Evolutionary conservation across 345 rosid genomes (phyloP).

Genomic region (Brassica nigra): DNA sequence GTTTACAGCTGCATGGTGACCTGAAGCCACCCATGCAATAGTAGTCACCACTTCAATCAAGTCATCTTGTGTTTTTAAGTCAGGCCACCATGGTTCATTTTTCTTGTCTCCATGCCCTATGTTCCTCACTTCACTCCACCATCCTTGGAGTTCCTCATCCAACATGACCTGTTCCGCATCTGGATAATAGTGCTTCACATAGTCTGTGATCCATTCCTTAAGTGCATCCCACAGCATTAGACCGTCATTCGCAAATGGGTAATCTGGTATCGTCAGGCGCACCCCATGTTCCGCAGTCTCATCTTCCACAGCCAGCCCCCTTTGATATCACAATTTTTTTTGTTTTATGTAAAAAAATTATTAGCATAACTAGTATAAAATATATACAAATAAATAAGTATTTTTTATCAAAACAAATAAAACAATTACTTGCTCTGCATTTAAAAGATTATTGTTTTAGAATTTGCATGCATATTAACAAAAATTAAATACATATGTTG

Average conservation of each 20-base stretch:
- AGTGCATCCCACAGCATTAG: background rate
- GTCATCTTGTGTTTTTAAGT: conserved; percentile 34
- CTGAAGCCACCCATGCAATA: conserved; percentile 35
- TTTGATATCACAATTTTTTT: conserved; percentile 3
- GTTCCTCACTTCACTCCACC: conserved; percentile 38
- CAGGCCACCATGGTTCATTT: conserved; percentile 37
- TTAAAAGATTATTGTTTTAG: too few species aligned
- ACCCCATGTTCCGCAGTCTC: conserved; percentile 31
- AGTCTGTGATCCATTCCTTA: conserved; percentile 42
- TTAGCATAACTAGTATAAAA: background rate
- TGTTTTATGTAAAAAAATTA: too few species aligned
- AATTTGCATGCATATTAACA: too few species aligned
- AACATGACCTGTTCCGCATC: conserved; percentile 1
- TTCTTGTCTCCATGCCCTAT: conserved; percentile 36
- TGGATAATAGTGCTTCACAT: conserved; percentile 37
- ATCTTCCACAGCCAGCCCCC: conserved; percentile 41
- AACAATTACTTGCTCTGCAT: too few species aligned
- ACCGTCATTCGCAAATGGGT: conserved; percentile 32
- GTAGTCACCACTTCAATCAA: conserved; percentile 33
- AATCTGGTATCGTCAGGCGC: conserved; percentile 35
- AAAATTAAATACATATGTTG: too few species aligned
- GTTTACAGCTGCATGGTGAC: background rate
- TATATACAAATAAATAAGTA: background rate
- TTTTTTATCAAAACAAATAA: too few species aligned
- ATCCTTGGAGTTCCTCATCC: conserved; percentile 37